Conservation (phyloP, 148 eudicot genomes). For the Cornus florida region DNA sequence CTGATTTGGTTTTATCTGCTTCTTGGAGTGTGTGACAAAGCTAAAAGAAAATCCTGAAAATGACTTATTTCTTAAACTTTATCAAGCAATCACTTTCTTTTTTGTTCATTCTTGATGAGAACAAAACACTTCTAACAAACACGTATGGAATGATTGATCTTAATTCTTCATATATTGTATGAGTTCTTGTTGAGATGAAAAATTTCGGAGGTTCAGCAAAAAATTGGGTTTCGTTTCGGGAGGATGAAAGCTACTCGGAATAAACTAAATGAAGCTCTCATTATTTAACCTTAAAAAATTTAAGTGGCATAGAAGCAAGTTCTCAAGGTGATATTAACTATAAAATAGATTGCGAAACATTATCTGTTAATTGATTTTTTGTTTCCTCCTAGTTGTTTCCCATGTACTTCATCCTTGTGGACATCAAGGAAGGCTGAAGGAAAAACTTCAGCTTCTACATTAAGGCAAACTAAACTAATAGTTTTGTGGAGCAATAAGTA, state of each 20-base stretch:
- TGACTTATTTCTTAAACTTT: neutral
- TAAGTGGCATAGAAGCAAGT: neutral
- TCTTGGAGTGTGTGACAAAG: no score
- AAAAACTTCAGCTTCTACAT: neutral
- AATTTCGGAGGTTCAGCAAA: neutral
- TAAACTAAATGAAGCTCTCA: neutral
- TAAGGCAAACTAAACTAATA: neutral
- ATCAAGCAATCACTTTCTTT: neutral
- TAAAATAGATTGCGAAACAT: neutral
- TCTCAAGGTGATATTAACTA: neutral
- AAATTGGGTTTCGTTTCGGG: neutral
- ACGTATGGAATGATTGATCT: no score
- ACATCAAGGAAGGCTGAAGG: neutral
- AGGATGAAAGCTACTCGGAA: neutral
- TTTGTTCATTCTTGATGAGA: neutral
- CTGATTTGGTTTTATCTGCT: no score
- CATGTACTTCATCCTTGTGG: neutral
- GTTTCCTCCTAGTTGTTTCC: neutral
- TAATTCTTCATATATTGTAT: no score
- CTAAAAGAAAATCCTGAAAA: neutral
- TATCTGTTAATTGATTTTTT: neutral
- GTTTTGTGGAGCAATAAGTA: neutral
- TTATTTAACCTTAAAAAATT: neutral
- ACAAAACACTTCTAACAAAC: neutral
- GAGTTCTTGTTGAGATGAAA: neutral